These are phyloP conservation scores for Ilex paraguariensis DNA, from an alignment of 305 asterid genomes.

Conservation along the genomic window DNA sequence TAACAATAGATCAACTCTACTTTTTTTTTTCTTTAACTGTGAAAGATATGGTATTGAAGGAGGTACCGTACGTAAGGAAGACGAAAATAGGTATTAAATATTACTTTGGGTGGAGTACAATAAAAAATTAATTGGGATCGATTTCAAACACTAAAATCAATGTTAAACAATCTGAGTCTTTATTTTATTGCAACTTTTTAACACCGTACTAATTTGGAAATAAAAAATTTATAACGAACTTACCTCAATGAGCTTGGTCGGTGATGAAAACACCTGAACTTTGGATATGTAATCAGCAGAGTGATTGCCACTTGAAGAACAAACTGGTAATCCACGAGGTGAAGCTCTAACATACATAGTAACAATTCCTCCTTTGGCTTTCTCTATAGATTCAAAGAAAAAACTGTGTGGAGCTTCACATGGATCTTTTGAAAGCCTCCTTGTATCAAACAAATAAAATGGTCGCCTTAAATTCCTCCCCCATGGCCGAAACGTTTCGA, in stretches of 20 bases:
- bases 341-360: conserved; percentile 27
- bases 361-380: conserved; percentile 7
- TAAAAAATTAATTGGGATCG: no score
- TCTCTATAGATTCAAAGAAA: conserved; percentile 31
- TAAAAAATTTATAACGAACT: neutral
- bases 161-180: no score
- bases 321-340: conserved; percentile 30
- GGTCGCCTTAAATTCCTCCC: no score
- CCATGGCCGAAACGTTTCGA: conserved; percentile 43
- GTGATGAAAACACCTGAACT: conserved; percentile 36
- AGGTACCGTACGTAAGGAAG: no score
- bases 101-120: no score
- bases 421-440: neutral
- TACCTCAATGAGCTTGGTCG: conserved; percentile 39
- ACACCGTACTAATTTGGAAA: neutral
- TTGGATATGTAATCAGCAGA: conserved; percentile 37
- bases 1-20: no score
- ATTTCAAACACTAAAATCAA: no score
- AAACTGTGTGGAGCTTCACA: conserved; percentile 10
- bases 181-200: no score
- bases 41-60: no score
- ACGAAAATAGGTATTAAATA: no score
- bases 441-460: neutral
- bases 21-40: no score
- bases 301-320: conserved; percentile 27